Conservation (phyloP, 1,284 basidiomycete species). For the Leccinum pachyderme region DNA sequence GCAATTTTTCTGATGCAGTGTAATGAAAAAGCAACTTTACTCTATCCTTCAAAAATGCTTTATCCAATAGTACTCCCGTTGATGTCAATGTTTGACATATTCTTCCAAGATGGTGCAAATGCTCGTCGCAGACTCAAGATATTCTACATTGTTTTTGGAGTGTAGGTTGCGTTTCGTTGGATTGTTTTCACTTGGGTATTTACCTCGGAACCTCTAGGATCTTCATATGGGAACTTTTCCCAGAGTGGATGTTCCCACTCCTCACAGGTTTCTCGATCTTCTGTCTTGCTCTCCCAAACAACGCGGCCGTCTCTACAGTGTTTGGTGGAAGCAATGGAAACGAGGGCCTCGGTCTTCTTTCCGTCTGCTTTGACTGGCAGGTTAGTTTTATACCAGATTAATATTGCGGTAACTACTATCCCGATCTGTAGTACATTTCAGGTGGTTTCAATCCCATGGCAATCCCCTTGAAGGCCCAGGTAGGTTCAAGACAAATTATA, state of each 20-base stretch:
- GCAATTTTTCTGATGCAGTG: slow-evolving; percentile 12
- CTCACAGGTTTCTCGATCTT: slow-evolving; percentile 54
- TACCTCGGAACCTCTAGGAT: slow-evolving; percentile 30
- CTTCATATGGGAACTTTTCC: slow-evolving; percentile 51
- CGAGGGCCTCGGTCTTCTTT: slow-evolving; percentile 51
- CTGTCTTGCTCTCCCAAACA: slow-evolving; percentile 55
- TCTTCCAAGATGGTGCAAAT: slow-evolving; percentile 49
- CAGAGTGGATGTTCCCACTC: slow-evolving; percentile 52
- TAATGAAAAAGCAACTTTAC: slow-evolving; percentile 40
- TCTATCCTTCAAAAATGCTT: slow-evolving; percentile 68
- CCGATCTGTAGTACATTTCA: slow-evolving; percentile 42
- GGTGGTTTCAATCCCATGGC: slow-evolving; percentile 41
- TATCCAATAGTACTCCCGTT: slow-evolving; percentile 55
- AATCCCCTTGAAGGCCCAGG: slow-evolving; percentile 44
- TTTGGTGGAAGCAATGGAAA: slow-evolving; percentile 64
- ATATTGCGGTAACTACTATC: neutral
- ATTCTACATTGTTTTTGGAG: slow-evolving; percentile 50
- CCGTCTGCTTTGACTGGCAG: slow-evolving; percentile 59
- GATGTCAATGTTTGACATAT: slow-evolving; percentile 54
- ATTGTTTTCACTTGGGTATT: neutral
- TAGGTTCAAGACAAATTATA: slow-evolving; percentile 3
- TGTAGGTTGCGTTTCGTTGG: slow-evolving; percentile 21
- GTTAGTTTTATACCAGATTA: slow-evolving; percentile 11
- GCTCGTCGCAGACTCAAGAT: slow-evolving; percentile 44
- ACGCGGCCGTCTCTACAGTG: slow-evolving; percentile 47